Evolutionary conservation across 176 grass and related monocot genomes (phyloP), one percentile per base, ranked within the genome.

Genomic region (Ampelocalamus luodianensis): DNA sequence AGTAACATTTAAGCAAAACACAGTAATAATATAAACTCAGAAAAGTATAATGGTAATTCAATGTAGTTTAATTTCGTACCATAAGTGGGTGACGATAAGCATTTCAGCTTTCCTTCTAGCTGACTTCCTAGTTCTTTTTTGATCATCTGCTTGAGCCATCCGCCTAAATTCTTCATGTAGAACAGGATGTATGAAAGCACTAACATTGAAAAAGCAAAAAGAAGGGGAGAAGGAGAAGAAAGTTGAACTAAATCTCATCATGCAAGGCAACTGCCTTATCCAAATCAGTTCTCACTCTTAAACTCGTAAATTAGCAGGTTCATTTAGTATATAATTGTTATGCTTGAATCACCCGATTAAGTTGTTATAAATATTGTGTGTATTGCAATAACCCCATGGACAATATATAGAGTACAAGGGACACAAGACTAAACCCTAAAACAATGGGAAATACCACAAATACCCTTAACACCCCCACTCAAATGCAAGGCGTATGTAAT

Each of bases 131-230:
- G 82, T 70, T 92, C 87, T 24, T 72, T 90, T 72, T 69, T 71
- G 56, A 92, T 64, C 68, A 77, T 85, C 71, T 83, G 62, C 74
- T 86, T 86, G 23, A 92, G 78, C 93, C 93, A 95, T 51, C 75
- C 62, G 36, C 87, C 79, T 53, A 90, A 81, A 80, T 95, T 83
- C 90, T 94, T 89, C 5, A 77, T 71, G 16, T 8, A 50, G 63
- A 79, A 67, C n/a, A 82, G 72, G 56, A 85, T 50, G 72, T 70
- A 86, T 20, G 13, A 51, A 72, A 22, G 0, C 8, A 88, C 3
- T 36, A 72, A 24, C 17, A 61, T 6, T 89, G 71, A 59, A 79
- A 29, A 55, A 85, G 37, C 51, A 12, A 73, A 58, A 72, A 10
- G 8, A 60, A 7, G 65, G 74, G 40, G 53, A 29, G 29, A 29